Evolutionary conservation across 2,329 filamentous ascomycete genomes (phyloP).

Genomic region (Cylindrodendrum hubeiense): DNA sequence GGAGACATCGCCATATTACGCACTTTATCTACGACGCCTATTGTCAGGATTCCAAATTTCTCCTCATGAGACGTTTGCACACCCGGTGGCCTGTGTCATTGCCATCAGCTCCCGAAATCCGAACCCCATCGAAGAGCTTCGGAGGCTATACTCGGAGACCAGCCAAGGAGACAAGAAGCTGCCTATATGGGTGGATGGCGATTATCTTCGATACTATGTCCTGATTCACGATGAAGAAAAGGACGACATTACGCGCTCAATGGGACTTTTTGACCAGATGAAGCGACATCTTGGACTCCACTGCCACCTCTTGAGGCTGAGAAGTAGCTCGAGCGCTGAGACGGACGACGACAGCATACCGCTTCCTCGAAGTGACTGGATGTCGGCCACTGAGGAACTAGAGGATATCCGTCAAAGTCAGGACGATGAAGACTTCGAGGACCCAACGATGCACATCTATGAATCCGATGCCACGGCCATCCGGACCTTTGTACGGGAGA

Average conservation of each 20-base stretch:
- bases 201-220: constrained; percentile 96
- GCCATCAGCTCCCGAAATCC: constrained; percentile 92
- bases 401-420: constrained; percentile 78
- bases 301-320: constrained; percentile 89
- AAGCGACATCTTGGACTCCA: constrained; percentile 97
- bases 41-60: constrained; percentile 83
- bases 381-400: constrained; percentile 88
- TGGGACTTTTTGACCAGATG: constrained; percentile 96
- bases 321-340: constrained; percentile 86
- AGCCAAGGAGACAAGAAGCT: constrained; percentile 79
- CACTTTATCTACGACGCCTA: constrained; percentile 84
- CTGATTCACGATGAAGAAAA: constrained; percentile 96
- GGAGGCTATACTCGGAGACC: constrained; percentile 87
- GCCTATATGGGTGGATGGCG: constrained; percentile 88
- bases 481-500: constrained; percentile 89
- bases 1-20: constrained; percentile 82
- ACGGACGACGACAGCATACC: constrained; percentile 92
- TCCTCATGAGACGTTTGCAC: constrained; percentile 92
- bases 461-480: constrained; percentile 93
- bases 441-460: constrained; percentile 83
- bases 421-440: constrained; percentile 75
- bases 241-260: constrained; percentile 91
- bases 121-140: constrained; percentile 86
- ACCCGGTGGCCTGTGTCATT: constrained; percentile 94
- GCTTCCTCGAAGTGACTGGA: constrained; percentile 87